A percentile compares a stretch with the other conserved stretches of the same genome.
These are phyloP conservation scores for Mercurialis annua DNA, from an alignment of 345 rosid genomes.

Conservation along the genomic window DNA sequence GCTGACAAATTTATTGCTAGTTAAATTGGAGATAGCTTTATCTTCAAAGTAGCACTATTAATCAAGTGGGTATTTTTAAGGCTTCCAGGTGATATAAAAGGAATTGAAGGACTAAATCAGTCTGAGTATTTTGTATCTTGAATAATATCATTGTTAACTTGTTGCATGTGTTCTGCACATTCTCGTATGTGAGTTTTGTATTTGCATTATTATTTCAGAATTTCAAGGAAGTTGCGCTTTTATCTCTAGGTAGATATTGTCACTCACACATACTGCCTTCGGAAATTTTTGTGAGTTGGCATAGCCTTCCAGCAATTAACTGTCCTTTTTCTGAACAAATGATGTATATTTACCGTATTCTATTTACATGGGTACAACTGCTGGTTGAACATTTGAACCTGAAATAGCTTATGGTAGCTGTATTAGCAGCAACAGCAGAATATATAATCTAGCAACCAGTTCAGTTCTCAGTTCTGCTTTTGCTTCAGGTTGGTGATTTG, in stretches of 20 bases:
- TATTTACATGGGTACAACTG: neutral
- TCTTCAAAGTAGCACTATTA: too few species aligned
- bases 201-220: neutral
- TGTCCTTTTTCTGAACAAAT: neutral
- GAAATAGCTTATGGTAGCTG: neutral
- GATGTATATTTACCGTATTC: neutral
- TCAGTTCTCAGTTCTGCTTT: slow-evolving; percentile 14
- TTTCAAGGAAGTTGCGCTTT: neutral
- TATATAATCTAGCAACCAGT: neutral
- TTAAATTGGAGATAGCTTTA: neutral
- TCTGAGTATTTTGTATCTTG: neutral
- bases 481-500: slow-evolving; percentile 54
- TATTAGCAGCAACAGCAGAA: neutral
- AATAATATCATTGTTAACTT: too few species aligned
- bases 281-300: neutral
- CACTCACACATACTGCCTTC: neutral
- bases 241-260: neutral
- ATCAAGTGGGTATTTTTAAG: too few species aligned
- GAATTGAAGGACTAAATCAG: neutral
- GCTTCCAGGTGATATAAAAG: too few species aligned
- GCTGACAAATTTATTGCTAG: neutral
- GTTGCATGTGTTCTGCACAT: neutral
- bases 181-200: neutral
- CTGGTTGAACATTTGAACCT: neutral
- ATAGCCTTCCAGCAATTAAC: neutral